Evolutionary conservation across 257 asterid species (phyloP).

Genomic region (Solanum appendiculatum): DNA sequence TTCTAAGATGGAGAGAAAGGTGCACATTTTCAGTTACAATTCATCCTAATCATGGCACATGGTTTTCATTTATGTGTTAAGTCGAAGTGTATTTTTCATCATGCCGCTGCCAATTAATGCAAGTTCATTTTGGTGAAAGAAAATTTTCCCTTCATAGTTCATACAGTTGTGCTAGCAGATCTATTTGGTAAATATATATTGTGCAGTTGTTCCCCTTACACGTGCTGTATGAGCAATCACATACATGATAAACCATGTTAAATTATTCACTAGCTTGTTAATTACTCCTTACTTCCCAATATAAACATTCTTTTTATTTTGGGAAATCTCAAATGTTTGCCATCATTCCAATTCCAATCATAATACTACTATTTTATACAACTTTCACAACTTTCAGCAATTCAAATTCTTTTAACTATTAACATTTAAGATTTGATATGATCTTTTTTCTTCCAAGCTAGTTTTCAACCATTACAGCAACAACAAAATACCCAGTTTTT

Average conservation of each 20-base stretch:
- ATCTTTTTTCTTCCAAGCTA: not conserved
- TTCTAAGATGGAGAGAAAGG: constrained; percentile 97
- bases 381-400: not conserved
- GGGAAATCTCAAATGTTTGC: not conserved
- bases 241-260: not conserved
- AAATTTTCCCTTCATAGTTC: not conserved
- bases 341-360: not conserved
- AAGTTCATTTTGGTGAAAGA: not conserved
- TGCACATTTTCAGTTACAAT: constrained; percentile 8
- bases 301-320: not conserved
- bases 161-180: not conserved
- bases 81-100: not conserved
- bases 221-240: not conserved
- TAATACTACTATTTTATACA: not conserved
- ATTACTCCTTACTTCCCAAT: not conserved
- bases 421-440: not conserved
- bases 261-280: not conserved
- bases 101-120: not conserved
- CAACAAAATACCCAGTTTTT: not conserved
- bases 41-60: not conserved
- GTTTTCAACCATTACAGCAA: not conserved
- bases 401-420: not conserved
- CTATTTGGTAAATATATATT: not conserved
- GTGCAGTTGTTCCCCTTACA: not conserved
- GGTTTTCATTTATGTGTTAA: not conserved